Evolutionary conservation across 2,329 filamentous ascomycete genomes (phyloP), one percentile per base, ranked within the genome.

Genomic region (Epichloe typhina): DNA sequence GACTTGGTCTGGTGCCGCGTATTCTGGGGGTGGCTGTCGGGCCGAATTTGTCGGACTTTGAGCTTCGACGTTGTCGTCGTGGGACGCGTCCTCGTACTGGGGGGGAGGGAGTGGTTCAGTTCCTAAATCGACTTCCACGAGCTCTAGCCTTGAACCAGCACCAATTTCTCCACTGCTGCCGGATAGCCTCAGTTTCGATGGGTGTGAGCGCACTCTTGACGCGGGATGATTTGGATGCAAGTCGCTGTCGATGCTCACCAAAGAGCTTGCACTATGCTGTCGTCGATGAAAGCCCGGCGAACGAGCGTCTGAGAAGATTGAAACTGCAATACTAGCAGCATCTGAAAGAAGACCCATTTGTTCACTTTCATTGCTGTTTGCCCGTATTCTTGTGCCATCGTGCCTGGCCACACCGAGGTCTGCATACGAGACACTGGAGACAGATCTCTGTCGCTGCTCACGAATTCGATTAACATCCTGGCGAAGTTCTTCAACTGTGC

Each of bases 371-470:
- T 73, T 75, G 55, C 84, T 89, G 60, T 82, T 84, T 37, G 83
- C 84, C 33, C 87, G 76, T 31, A 93, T 67, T 44, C 87, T 73
- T 1, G 84, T 87, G 47, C 87, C 87, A 58, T 93, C 87, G 59
- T 86, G 85, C 43, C 84, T 74, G 0, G 84, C 86, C 13, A 90
- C 77, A 36, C 87, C 87, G 4, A 93, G 66, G 41, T 87, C 84
- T 9, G 77, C 84, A 58, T 93, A 93, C 42, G 82, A 81, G 17
- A 93, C 87, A 51, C 81, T 83, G 43, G 84, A 86, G 3, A 88
- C 81, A 15, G 84, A 76, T 26, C 83, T 75, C 51, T 84, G 78
- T 17, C 86, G 75, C 54, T 73, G 72, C 13, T 76, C 73, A 59
- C 77, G 79, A 42, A 80, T 69, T 9, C 75, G 72, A 9, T 75